Base-by-base conservation (phyloP, 768 basidiomycete genomes). In the Hygrophorus pudorinus region DNA sequence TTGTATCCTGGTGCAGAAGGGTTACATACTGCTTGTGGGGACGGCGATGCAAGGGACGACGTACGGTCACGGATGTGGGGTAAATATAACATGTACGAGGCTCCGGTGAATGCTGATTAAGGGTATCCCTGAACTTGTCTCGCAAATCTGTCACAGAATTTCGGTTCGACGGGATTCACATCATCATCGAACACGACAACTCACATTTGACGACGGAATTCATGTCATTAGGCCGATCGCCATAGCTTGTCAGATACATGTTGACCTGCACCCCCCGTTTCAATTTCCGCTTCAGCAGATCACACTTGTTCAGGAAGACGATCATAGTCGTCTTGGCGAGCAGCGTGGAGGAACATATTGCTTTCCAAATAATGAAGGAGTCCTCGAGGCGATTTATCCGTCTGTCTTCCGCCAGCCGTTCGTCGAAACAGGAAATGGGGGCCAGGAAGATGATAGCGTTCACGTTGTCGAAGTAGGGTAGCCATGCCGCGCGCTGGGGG, bases 391-490 rank as follows among this genome's bases (percentile, higher is more conserved):
- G 70, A 50, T 83, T 84, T 41, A 84, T 71, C 7, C 81, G 50
- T 85, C 76, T 6, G 14, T 37, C 35, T 16, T 37, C 35, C 13
- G 7, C 35, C 13, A 37, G 35, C 35, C 81, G 80, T 53, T 81
- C 75, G 42, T 87, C 65, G 50, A 71, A 72, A 48, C 61, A 64
- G 5, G 70, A 72, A 31, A 72, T 63, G 16, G 47, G 47, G 14
- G 47, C 47, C 12, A 48, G 75, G 61, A 86, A 86, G 48, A 86
- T 85, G 51, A 86, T 80, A 3, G 83, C 80, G 53, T 82, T 74
- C 14, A 83, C 72, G 48, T 76, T 74, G 50, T 85, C 80, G 55
- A 89, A 88, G 61, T 78, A 89, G 0, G 85, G 81, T 14, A 85
- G 64, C 86, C 86, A 89, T 0, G 81, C 81, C 16, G 76, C 65